These are phyloP conservation scores for Chlorella sp. DNA, from an alignment of 139 green algal genomes.

Conservation along the genomic window DNA sequence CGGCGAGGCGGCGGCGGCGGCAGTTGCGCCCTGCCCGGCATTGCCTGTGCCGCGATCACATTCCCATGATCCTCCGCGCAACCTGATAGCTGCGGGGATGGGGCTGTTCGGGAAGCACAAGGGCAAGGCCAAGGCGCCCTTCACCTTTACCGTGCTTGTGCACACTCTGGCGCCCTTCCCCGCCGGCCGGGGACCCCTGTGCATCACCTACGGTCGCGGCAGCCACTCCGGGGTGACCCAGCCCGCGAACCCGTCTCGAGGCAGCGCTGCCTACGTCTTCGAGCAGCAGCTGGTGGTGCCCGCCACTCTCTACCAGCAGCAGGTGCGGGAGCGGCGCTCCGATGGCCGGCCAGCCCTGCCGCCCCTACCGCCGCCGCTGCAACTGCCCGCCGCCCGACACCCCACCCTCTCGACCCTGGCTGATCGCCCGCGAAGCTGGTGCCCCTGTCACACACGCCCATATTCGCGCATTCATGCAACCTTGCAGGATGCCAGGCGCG, in stretches of 20 bases:
- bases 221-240: not conserved
- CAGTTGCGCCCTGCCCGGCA: too few species aligned
- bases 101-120: not conserved
- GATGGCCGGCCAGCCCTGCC: not conserved
- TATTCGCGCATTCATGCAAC: not conserved
- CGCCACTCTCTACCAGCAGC: conserved; percentile 8
- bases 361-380: not conserved
- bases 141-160: not conserved
- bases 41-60: too few species aligned
- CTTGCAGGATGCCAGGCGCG: conserved; percentile 3
- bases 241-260: not conserved
- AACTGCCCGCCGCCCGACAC: not conserved
- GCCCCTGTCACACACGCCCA: too few species aligned
- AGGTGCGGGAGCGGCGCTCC: not conserved
- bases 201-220: not conserved
- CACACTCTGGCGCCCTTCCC: not conserved
- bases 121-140: not conserved
- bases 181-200: not conserved
- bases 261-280: not conserved
- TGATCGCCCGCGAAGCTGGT: too few species aligned
- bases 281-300: conserved; percentile 9
- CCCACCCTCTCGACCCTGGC: not conserved
- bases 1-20: too few species aligned
- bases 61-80: too few species aligned
- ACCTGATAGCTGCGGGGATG: not conserved